Percentiles rank a stretch among this genome's conserved stretches.
phyloP scores from a whole-genome alignment of 371 early-diverging fungal genomes.

The Chytridium lagenaria region DNA sequence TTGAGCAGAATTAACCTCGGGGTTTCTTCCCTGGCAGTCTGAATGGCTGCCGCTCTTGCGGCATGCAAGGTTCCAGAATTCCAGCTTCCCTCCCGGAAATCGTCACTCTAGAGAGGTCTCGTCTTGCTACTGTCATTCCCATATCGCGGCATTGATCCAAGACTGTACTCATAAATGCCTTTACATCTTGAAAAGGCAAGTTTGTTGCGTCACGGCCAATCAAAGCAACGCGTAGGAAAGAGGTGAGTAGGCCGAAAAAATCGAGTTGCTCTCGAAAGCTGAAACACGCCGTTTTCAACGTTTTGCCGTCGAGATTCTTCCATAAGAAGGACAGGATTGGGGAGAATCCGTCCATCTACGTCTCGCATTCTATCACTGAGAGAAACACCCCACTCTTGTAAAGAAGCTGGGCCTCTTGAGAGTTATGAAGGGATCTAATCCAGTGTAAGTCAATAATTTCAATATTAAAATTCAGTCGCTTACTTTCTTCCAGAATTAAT shows the following conservation, averaged over 20 bases:
- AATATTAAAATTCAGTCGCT: neutral
- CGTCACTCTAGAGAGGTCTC: no score
- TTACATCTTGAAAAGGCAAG: no score
- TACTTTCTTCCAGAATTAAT: conserved; percentile 23
- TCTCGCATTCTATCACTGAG: conserved; percentile 58
- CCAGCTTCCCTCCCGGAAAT: no score
- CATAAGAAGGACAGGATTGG: conserved; percentile 65
- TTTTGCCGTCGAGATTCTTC: conserved; percentile 13
- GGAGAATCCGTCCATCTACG: conserved; percentile 70
- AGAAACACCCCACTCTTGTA: conserved; percentile 24
- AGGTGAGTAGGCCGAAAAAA: conserved; percentile 14
- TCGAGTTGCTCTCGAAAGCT: conserved; percentile 33
- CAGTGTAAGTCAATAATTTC: neutral
- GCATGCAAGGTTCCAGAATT: no score
- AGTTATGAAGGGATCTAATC: conserved; percentile 25
- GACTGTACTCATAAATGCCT: no score
- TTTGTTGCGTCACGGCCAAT: no score
- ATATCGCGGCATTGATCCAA: no score
- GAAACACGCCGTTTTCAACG: conserved; percentile 37
- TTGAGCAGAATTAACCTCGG: no score
- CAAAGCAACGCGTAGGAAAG: conserved; percentile 31
- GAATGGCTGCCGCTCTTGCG: no score
- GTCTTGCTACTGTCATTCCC: no score
- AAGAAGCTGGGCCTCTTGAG: neutral
- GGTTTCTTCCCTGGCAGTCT: no score